Evolutionary conservation across 352 stramenopile species (phyloP).

Genomic region (Globisporangium radiosum): DNA sequence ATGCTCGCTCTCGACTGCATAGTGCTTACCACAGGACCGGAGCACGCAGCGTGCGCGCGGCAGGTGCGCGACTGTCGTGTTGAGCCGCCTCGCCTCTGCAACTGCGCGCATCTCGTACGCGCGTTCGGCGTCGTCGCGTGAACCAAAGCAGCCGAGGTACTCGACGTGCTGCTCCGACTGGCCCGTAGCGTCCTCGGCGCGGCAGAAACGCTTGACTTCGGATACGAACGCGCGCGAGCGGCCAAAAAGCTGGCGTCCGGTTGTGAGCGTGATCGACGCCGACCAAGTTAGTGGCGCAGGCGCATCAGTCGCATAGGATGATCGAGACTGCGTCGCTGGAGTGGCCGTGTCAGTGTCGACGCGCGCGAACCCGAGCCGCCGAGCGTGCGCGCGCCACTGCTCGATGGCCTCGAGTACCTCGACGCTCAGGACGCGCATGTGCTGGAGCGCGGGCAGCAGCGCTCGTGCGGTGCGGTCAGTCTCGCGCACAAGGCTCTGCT

Average conservation of each 20-base stretch:
- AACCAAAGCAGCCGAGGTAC: slow-evolving; percentile 68
- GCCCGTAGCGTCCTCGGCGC: slow-evolving; percentile 41
- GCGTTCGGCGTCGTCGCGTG: slow-evolving; percentile 55
- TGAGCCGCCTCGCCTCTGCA: slow-evolving; percentile 52
- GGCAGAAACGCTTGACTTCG: slow-evolving; percentile 67
- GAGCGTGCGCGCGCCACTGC: slow-evolving; percentile 43
- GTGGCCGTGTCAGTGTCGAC: slow-evolving; percentile 17
- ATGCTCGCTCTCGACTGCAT: slow-evolving; percentile 72
- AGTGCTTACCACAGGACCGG: slow-evolving; percentile 74
- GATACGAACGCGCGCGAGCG: slow-evolving; percentile 65
- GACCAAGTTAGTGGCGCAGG: slow-evolving; percentile 47
- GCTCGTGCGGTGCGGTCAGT: slow-evolving; percentile 26
- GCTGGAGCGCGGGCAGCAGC: slow-evolving; percentile 44
- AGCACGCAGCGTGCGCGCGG: slow-evolving; percentile 54
- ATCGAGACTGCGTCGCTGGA: not conserved
- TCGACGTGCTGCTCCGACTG: slow-evolving; percentile 53
- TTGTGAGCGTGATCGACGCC: slow-evolving; percentile 58
- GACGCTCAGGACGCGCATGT: slow-evolving; percentile 54
- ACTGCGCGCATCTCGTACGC: slow-evolving; percentile 63
- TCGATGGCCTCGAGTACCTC: slow-evolving; percentile 67
- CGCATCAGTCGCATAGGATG: slow-evolving; percentile 12
- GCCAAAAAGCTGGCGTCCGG: slow-evolving; percentile 58
- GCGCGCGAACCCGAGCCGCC: slow-evolving; percentile 40
- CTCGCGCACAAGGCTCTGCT: slow-evolving; percentile 50
- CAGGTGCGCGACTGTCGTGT: slow-evolving; percentile 52